Percentiles rank a stretch among this genome's conserved stretches.
Evolutionary conservation across 345 rosid genomes (phyloP).

Genomic region (Chamaenerion angustifolium): DNA sequence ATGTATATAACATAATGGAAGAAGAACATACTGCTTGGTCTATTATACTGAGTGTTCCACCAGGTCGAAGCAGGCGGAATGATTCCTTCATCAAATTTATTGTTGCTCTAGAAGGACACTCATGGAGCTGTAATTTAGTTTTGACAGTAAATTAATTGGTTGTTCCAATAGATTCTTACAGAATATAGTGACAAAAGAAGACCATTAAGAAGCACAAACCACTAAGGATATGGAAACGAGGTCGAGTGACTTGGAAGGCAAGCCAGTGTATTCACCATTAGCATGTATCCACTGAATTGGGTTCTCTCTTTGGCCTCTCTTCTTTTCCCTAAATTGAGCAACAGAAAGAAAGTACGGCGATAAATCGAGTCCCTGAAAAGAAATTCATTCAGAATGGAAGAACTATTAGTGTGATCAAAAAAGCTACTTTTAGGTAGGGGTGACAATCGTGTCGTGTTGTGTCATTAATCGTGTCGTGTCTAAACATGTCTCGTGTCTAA

Average conservation of each 20-base stretch:
- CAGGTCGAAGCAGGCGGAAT: constrained; percentile 35
- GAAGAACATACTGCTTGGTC: constrained; percentile 33
- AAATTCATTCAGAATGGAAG: not conserved
- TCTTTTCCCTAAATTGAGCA: constrained; percentile 44
- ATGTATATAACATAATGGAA: not conserved
- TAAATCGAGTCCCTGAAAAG: constrained; percentile 43
- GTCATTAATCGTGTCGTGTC: no score
- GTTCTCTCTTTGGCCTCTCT: constrained; percentile 17
- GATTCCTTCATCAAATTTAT: constrained; percentile 31
- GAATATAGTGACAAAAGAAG: not conserved
- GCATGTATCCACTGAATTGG: constrained; percentile 44
- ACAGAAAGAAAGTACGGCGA: constrained; percentile 57
- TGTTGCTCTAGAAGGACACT: constrained; percentile 49
- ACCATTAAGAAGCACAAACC: constrained; percentile 16
- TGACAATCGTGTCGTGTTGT: no score
- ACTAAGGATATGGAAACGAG: constrained; percentile 32
- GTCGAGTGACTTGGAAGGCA: constrained; percentile 43
- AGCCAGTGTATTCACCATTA: constrained; percentile 48
- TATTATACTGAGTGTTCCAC: constrained; percentile 39
- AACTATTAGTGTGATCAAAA: not conserved
- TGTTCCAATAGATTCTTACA: not conserved
- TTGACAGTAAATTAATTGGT: constrained; percentile 1
- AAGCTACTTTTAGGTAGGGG: no score
- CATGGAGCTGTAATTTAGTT: constrained; percentile 32
- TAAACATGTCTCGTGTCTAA: no score